Percentiles rank a stretch among this genome's conserved stretches.
These are phyloP conservation scores for Kodamaea ohmeri DNA, from an alignment of 1,139 yeast genomes.

Conservation along the genomic window DNA sequence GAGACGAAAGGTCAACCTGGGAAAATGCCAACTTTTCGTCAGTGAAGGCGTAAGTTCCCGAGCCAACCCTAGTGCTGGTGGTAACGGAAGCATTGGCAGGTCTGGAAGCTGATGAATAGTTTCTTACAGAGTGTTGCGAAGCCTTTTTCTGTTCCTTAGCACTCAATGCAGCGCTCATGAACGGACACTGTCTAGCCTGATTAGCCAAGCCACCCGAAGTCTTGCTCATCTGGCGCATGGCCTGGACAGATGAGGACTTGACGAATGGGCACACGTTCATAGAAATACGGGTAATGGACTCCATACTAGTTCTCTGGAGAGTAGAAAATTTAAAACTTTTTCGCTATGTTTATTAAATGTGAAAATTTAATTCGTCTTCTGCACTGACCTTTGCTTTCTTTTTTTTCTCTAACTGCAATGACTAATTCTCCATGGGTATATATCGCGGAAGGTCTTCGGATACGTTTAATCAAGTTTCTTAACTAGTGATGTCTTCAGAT, in stretches of 20 bases:
- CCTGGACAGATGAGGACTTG: conserved; percentile 61
- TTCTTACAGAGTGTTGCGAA: conserved; percentile 34
- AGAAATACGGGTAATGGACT: conserved; percentile 73
- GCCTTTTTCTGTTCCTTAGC: conserved; percentile 21
- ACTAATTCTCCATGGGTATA: too few species aligned
- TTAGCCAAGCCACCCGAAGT: conserved; percentile 46
- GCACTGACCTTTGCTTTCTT: background rate
- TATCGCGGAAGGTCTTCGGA: too few species aligned
- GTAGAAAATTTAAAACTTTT: conserved; percentile 5
- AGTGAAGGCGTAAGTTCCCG: conserved; percentile 35
- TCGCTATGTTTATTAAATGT: conserved; percentile 7
- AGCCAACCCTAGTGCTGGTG: conserved; percentile 17
- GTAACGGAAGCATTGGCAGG: conserved; percentile 51
- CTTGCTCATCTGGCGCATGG: conserved; percentile 53
- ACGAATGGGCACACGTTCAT: conserved; percentile 84
- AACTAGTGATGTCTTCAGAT: too few species aligned
- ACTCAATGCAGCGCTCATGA: conserved; percentile 75
- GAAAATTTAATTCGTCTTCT: conserved; percentile 10
- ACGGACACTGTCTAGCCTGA: conserved; percentile 80
- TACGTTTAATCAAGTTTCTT: too few species aligned
- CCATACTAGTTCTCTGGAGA: conserved; percentile 49
- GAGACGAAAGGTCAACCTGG: conserved; percentile 31
- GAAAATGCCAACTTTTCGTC: conserved; percentile 29
- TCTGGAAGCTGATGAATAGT: conserved; percentile 57
- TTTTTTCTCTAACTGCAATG: conserved; percentile 8